A percentile compares a stretch with the other conserved stretches of the same genome.
Conservation (phyloP, 2,329 filamentous ascomycete species). For the Ramularia endophylla region DNA sequence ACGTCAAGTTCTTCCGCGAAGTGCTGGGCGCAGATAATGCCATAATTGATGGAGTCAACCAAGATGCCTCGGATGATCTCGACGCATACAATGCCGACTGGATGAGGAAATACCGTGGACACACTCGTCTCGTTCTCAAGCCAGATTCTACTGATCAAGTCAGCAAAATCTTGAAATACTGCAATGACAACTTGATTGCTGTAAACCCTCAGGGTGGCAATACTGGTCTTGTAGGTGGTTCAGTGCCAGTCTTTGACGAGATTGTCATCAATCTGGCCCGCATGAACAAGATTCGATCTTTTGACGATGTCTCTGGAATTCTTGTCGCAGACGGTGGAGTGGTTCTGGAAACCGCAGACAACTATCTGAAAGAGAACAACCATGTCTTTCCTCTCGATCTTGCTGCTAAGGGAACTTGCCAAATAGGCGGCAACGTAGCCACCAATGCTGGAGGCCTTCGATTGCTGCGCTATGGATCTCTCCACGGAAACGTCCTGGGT, state of each 20-base stretch:
- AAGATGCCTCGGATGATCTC: constrained; percentile 70
- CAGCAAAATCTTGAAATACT: constrained; percentile 86
- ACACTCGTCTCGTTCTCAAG: constrained; percentile 80
- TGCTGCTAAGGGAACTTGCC: constrained; percentile 96
- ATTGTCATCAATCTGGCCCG: constrained; percentile 86
- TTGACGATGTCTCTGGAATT: constrained; percentile 88
- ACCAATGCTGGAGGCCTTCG: constrained; percentile 93
- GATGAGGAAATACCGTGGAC: constrained; percentile 98
- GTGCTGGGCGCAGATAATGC: constrained; percentile 75
- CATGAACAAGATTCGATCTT: constrained; percentile 87
- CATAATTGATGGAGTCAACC: constrained; percentile 74
- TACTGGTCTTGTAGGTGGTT: constrained; percentile 90
- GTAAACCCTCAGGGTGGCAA: constrained; percentile 98
- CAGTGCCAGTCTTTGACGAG: constrained; percentile 96
- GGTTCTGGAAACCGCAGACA: constrained; percentile 83
- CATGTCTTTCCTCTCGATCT: constrained; percentile 95
- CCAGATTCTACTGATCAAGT: constrained; percentile 81
- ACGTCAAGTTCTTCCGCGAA: constrained; percentile 76
- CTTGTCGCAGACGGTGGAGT: constrained; percentile 87
- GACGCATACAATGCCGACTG: constrained; percentile 94
- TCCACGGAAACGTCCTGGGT: constrained; percentile 89
- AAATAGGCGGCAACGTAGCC: constrained; percentile 91
- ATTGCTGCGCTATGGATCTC: constrained; percentile 83
- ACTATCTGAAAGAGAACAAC: constrained; percentile 72
- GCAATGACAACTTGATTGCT: constrained; percentile 85